These are phyloP conservation scores for Penicillium sp. DNA, from an alignment of 2,329 filamentous ascomycete species.

Conservation along the genomic window DNA sequence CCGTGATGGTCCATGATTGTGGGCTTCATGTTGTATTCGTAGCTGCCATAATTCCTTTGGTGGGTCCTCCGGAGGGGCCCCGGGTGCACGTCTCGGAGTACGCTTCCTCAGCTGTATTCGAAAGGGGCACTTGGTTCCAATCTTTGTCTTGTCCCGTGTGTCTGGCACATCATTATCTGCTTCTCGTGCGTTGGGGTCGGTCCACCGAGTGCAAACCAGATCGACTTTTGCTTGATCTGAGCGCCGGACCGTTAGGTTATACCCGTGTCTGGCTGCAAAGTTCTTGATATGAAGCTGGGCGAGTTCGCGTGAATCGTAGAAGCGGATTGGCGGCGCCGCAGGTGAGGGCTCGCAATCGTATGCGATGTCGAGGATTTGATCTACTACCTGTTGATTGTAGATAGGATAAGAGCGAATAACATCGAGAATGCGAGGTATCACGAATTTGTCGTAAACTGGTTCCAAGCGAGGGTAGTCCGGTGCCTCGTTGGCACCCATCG, in stretches of 20 bases:
- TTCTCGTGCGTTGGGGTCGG: neutral
- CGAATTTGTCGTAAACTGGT: neutral
- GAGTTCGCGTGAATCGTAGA: neutral
- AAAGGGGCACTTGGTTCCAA: neutral
- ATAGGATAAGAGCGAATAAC: neutral
- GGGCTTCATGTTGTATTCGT: neutral
- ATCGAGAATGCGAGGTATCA: neutral
- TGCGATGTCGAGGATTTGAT: conserved; percentile 1
- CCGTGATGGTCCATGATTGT: neutral
- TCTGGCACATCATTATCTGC: neutral
- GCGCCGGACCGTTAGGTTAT: neutral
- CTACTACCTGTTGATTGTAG: neutral
- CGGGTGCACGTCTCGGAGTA: no score
- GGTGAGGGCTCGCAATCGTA: neutral
- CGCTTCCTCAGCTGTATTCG: neutral
- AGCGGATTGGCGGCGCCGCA: neutral
- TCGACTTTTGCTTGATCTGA: neutral
- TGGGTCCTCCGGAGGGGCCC: neutral
- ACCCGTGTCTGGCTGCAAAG: neutral
- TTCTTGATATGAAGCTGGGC: neutral
- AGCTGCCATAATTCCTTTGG: neutral
- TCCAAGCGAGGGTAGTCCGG: neutral
- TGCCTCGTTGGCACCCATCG: neutral
- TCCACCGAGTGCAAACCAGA: neutral
- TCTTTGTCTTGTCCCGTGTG: neutral